These are phyloP conservation scores for Talaromyces wortmannii DNA, from an alignment of 495 filamentous ascomycete species.

Conservation along the genomic window DNA sequence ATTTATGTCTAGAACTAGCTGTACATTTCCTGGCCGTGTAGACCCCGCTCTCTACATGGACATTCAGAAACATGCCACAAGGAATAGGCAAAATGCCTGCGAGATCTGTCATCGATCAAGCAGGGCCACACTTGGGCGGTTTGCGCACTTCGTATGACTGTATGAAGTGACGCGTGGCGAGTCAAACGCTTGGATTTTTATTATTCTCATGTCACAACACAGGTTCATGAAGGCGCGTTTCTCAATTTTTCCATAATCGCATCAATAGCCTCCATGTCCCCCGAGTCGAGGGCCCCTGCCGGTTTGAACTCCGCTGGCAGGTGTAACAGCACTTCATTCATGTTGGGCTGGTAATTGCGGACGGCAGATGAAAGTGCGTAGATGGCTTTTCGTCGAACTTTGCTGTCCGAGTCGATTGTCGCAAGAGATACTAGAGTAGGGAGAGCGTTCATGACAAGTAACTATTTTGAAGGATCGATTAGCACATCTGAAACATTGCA, in stretches of 20 bases:
- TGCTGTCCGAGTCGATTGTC: slow-evolving; percentile 47
- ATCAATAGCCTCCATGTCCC: slow-evolving; percentile 82
- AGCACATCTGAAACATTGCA: slow-evolving; percentile 9
- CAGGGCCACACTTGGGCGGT: no score
- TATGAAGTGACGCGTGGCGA: not conserved
- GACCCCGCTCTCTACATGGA: no score
- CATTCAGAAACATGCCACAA: no score
- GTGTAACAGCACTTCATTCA: slow-evolving; percentile 54
- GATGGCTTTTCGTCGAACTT: slow-evolving; percentile 78
- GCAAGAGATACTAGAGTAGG: slow-evolving; percentile 61
- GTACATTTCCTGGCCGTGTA: no score
- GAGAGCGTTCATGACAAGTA: slow-evolving; percentile 66
- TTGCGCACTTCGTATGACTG: no score
- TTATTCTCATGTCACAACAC: not conserved
- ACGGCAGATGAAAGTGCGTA: slow-evolving; percentile 77
- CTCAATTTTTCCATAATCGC: slow-evolving; percentile 60
- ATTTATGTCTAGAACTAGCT: no score
- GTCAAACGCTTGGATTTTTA: not conserved
- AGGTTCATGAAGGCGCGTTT: slow-evolving; percentile 15
- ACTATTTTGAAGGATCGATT: slow-evolving; percentile 15
- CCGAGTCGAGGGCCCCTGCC: slow-evolving; percentile 57
- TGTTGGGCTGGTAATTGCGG: slow-evolving; percentile 78
- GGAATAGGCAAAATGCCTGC: no score
- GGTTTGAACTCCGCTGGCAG: slow-evolving; percentile 55
- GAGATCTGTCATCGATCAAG: no score